phyloP scores from a whole-genome alignment of 352 stramenopile genomes.

The Blastocystis sp. region DNA sequence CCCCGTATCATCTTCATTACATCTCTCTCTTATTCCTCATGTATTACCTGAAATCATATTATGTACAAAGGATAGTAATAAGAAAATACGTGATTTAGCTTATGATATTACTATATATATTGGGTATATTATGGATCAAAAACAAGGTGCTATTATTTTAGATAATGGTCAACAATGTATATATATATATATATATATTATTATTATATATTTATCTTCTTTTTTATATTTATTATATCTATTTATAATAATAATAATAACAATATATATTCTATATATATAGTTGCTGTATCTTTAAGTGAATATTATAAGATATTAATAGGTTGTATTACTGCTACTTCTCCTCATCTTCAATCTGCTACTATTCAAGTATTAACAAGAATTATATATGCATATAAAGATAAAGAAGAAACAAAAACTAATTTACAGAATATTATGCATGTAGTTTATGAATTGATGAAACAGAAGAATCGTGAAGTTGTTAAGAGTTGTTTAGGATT shows the following conservation, averaged over 20 bases:
- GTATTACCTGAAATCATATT: conserved; percentile 29
- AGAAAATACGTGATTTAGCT: conserved; percentile 31
- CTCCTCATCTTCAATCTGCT: conserved; percentile 33
- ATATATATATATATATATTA: no score
- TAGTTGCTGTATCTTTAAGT: conserved; percentile 25
- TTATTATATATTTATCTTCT: no score
- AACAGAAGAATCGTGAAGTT: conserved; percentile 39
- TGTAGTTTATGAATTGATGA: conserved; percentile 29
- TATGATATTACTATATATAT: conserved; percentile 42
- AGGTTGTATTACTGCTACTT: conserved; percentile 49
- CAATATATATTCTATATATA: no score
- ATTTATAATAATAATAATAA: no score
- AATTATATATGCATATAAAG: conserved; percentile 25
- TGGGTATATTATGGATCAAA: conserved; percentile 49
- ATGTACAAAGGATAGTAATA: conserved; percentile 40
- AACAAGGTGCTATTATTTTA: conserved; percentile 39
- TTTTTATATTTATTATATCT: no score
- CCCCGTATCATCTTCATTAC: not conserved
- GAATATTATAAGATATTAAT: conserved; percentile 39
- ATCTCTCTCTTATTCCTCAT: conserved; percentile 5
- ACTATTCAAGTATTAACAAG: conserved; percentile 22
- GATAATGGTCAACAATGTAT: conserved; percentile 4
- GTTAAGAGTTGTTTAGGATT: conserved; percentile 38
- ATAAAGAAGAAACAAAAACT: conserved; percentile 17
- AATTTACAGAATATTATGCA: conserved; percentile 49